Conservation (phyloP, 1,284 basidiomycete species). For the Lentinus polychrous region DNA sequence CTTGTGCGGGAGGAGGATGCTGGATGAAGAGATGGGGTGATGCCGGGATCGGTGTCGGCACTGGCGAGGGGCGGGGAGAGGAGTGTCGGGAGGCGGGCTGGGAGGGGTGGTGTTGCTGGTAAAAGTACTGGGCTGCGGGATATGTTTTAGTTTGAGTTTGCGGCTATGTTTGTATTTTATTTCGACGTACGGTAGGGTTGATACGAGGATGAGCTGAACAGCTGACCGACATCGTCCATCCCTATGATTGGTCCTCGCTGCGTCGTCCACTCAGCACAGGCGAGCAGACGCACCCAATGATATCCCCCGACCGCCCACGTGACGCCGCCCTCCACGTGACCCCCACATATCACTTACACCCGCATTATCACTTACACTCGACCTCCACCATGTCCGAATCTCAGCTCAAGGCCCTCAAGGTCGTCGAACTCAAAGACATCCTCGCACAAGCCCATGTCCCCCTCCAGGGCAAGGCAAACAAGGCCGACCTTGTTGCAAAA, state of each 20-base stretch:
- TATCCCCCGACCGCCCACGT: background rate
- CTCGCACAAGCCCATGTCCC: constrained; percentile 44
- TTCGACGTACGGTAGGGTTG: constrained; percentile 34
- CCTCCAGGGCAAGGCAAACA: constrained; percentile 51
- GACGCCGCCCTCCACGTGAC: background rate
- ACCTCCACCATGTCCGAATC: constrained; percentile 1
- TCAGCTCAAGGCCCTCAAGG: constrained; percentile 51
- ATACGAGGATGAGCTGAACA: constrained; percentile 52
- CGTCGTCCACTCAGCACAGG: constrained; percentile 15
- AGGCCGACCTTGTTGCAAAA: constrained; percentile 57
- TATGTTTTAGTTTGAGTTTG: constrained; percentile 6
- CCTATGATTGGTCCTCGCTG: constrained; percentile 37
- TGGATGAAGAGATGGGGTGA: constrained; percentile 22
- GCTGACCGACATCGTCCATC: constrained; percentile 58
- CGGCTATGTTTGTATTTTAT: constrained; percentile 3
- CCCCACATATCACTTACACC: background rate
- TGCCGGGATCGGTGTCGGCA: constrained; percentile 18
- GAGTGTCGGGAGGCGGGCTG: constrained; percentile 21
- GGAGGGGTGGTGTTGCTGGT: constrained; percentile 18
- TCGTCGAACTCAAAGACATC: constrained; percentile 61
- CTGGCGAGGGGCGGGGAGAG: constrained; percentile 20
- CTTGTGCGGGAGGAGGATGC: constrained; percentile 16
- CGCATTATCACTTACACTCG: background rate
- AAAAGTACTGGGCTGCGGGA: constrained; percentile 25
- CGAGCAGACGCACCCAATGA: background rate